Evolutionary conservation across 75 land plant species (phyloP).

Genomic region (Picea sitchensis): DNA sequence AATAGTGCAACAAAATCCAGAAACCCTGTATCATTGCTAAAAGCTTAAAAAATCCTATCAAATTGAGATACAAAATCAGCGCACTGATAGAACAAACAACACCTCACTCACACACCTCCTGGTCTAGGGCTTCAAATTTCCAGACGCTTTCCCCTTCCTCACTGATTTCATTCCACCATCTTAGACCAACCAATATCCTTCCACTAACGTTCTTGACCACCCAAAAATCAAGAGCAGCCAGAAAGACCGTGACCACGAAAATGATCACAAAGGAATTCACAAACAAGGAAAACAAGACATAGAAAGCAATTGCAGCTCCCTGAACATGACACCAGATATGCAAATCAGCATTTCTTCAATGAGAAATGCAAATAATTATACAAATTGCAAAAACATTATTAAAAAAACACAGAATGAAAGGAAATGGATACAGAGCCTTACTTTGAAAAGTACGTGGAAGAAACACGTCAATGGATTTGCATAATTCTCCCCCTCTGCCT

Average conservation of each 20-base stretch:
- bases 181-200: slow-evolving; percentile 87
- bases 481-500: slow-evolving; percentile 74
- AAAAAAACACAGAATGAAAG: neutral
- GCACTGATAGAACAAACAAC: neutral
- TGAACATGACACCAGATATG: slow-evolving; percentile 19
- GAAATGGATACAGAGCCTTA: neutral
- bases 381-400: neutral
- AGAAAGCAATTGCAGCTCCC: slow-evolving; percentile 92
- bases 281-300: slow-evolving; percentile 84
- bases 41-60: neutral
- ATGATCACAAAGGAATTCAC: slow-evolving; percentile 85
- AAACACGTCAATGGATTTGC: slow-evolving; percentile 78
- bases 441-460: slow-evolving; percentile 94
- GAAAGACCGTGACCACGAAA: slow-evolving; percentile 92
- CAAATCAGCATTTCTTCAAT: neutral
- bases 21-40: neutral
- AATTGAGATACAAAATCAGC: neutral
- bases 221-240: slow-evolving; percentile 98
- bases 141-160: slow-evolving; percentile 96
- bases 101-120: slow-evolving; percentile 49
- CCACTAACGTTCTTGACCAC: slow-evolving; percentile 99
- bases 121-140: slow-evolving; percentile 95
- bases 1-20: neutral
- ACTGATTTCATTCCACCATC: slow-evolving; percentile 99
- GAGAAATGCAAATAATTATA: neutral